Conservation (phyloP, 2,329 filamentous ascomycete species). For the Cercospora citrullina region DNA sequence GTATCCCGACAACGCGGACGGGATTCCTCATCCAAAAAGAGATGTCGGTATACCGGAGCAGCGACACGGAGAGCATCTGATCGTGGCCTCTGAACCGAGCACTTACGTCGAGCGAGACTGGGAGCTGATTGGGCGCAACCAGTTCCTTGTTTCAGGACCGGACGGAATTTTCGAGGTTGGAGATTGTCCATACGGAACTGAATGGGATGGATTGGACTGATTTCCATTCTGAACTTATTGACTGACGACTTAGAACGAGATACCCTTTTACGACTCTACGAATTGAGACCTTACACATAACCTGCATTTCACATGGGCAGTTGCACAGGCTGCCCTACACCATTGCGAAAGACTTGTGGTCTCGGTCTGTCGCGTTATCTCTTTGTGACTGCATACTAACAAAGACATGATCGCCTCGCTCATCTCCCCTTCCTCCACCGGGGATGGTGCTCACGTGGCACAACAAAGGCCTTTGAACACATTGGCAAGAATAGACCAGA, state of each 20-base stretch:
- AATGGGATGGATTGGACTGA: constrained; percentile 44
- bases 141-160: constrained; percentile 44
- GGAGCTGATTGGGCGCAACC: constrained; percentile 53
- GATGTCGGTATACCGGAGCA: constrained; percentile 40
- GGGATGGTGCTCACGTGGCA: neutral
- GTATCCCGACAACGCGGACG: constrained; percentile 53
- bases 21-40: constrained; percentile 38
- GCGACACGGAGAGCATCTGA: constrained; percentile 53
- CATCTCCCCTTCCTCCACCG: neutral
- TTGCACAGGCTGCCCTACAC: neutral
- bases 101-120: constrained; percentile 56
- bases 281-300: neutral
- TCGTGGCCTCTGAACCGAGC: constrained; percentile 56
- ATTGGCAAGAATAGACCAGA: neutral
- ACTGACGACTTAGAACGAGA: constrained; percentile 7
- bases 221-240: neutral
- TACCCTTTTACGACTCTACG: neutral
- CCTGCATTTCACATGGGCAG: neutral
- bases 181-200: constrained; percentile 42
- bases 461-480: neutral
- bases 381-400: neutral
- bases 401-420: neutral
- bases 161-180: constrained; percentile 44
- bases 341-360: neutral
- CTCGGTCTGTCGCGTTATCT: neutral